A percentile compares a stretch with the other conserved stretches of the same genome.
Conservation (phyloP, 83 land plant genomes). For the Larix sibirica region DNA sequence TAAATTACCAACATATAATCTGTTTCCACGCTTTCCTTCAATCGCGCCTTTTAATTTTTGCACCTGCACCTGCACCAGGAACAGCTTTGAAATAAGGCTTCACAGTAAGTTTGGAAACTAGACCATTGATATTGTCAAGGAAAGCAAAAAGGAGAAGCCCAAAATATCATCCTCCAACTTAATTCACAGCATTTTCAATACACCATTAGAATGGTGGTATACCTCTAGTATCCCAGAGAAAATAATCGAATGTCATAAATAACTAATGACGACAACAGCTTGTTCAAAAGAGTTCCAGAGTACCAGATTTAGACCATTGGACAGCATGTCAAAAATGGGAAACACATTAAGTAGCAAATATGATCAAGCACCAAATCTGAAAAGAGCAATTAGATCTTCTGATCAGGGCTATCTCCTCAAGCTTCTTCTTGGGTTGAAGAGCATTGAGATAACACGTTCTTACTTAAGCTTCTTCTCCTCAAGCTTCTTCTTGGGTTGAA, state of each 20-base stretch:
- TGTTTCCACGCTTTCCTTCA: slow-evolving; percentile 21
- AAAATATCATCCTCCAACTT: not conserved
- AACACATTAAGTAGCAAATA: not conserved
- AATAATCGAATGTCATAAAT: not conserved
- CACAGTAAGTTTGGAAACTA: not conserved
- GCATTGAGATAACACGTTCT: not conserved
- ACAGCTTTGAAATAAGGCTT: slow-evolving; percentile 5
- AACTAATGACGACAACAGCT: not conserved
- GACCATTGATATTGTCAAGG: not conserved
- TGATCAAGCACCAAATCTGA: no score
- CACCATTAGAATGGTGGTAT: not conserved
- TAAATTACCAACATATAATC: slow-evolving; percentile 41
- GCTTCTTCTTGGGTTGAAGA: not conserved
- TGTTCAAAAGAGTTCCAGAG: not conserved
- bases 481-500: no score
- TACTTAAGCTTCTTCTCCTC: no score
- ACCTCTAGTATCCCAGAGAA: not conserved
- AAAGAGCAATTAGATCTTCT: not conserved
- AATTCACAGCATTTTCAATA: no score
- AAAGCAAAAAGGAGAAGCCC: not conserved
- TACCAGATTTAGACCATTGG: not conserved
- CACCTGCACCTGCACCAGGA: slow-evolving; percentile 1
- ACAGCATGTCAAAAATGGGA: not conserved
- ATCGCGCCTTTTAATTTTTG: not conserved
- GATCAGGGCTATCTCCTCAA: not conserved